phyloP scores from a whole-genome alignment of 768 basidiomycete species.

The Termitomyces eurrhizus region DNA sequence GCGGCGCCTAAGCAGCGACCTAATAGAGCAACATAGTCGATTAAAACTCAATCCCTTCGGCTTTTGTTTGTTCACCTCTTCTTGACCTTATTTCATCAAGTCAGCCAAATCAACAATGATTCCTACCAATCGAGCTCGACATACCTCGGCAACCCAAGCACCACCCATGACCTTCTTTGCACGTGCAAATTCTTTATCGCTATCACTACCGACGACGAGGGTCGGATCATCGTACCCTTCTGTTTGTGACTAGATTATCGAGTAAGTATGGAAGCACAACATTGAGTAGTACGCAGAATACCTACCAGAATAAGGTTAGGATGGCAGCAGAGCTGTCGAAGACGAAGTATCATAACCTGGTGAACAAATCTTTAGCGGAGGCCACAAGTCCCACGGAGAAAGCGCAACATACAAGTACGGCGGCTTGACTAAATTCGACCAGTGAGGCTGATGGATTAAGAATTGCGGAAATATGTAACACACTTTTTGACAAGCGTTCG shows the following conservation, averaged over 20 bases:
- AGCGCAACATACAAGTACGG: slow-evolving; percentile 34
- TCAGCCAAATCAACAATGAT: background rate
- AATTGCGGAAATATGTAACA: slow-evolving; percentile 19
- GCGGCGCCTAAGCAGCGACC: slow-evolving; percentile 46
- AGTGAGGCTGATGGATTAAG: background rate
- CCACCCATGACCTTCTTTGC: slow-evolving; percentile 46
- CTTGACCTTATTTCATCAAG: slow-evolving; percentile 27
- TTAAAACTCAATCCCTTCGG: background rate
- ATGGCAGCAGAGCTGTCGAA: slow-evolving; percentile 73
- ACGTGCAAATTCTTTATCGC: slow-evolving; percentile 54
- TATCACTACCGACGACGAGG: slow-evolving; percentile 39
- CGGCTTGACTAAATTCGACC: slow-evolving; percentile 35
- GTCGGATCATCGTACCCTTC: slow-evolving; percentile 50
- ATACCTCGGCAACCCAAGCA: slow-evolving; percentile 37
- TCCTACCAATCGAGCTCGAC: background rate
- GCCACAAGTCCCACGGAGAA: background rate
- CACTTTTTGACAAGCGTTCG: slow-evolving; percentile 73
- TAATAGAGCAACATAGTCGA: slow-evolving; percentile 11
- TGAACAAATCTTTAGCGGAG: background rate
- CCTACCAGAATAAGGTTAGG: slow-evolving; percentile 65
- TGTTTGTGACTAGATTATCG: slow-evolving; percentile 30
- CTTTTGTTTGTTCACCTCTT: slow-evolving; percentile 21
- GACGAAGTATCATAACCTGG: slow-evolving; percentile 69
- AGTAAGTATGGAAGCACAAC: background rate
- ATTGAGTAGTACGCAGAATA: slow-evolving; percentile 7